Evolutionary conservation across 108 stramenopile species (phyloP).

Genomic region (Cyclostephanos tholiformis): DNA sequence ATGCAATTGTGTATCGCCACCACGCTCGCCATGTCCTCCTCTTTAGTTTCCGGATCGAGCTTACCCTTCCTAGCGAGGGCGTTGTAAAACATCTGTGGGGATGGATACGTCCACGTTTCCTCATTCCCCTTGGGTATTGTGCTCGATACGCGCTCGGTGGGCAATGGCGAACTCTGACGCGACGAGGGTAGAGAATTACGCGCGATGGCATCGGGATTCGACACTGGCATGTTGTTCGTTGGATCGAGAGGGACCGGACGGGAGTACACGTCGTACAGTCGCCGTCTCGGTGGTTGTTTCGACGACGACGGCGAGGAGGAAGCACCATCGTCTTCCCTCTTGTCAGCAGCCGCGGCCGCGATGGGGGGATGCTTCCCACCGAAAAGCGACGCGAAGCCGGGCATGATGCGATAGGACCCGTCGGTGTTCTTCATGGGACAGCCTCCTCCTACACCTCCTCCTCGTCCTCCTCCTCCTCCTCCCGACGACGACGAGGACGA

Average conservation of each 20-base stretch:
- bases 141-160: conserved; percentile 82
- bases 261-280: conserved; percentile 98
- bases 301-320: neutral
- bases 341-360: too few relatives aligned
- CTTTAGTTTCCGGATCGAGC: conserved; percentile 60
- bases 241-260: conserved; percentile 91
- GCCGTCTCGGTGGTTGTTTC: too few relatives aligned
- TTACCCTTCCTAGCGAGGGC: conserved; percentile 95
- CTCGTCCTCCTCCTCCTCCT: neutral
- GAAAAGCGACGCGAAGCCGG: conserved; percentile 44
- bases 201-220: conserved; percentile 49
- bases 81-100: conserved; percentile 99
- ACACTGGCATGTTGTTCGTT: conserved; percentile 93
- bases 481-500: neutral
- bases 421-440: conserved; percentile 52
- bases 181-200: conserved; percentile 71
- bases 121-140: conserved; percentile 89
- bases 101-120: conserved; percentile 95
- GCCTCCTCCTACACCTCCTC: conserved; percentile 20
- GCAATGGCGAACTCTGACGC: conserved; percentile 60
- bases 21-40: conserved; percentile 88
- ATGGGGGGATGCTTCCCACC: conserved; percentile 25
- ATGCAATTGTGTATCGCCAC: conserved; percentile 99
- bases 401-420: conserved; percentile 43
- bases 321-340: too few relatives aligned